A percentile compares a stretch with the other conserved stretches of the same genome.
phyloP scores from a whole-genome alignment of 106 monocot species.

The Narthecium ossifragum region DNA sequence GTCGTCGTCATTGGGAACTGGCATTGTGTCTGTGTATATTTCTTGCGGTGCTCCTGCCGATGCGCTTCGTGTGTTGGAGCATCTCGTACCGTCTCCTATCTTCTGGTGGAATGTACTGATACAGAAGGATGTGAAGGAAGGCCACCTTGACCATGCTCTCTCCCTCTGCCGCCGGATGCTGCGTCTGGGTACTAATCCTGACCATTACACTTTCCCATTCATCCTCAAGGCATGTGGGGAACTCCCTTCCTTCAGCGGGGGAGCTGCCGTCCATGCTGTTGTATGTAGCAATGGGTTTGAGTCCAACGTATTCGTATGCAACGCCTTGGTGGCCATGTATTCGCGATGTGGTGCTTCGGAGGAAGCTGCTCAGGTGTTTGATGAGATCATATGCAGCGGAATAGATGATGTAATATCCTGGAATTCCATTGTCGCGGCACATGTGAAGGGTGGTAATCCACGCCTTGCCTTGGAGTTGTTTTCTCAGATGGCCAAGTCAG shows the following conservation, averaged over 20 bases:
- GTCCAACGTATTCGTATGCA: slow-evolving; percentile 77
- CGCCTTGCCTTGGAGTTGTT: slow-evolving; percentile 52
- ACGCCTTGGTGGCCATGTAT: slow-evolving; percentile 70
- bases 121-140: slow-evolving; percentile 27
- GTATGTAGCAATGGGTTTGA: slow-evolving; percentile 45
- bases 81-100: slow-evolving; percentile 27
- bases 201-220: slow-evolving; percentile 71
- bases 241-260: slow-evolving; percentile 42
- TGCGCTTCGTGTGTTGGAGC: slow-evolving; percentile 38
- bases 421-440: slow-evolving; percentile 65
- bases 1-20: slow-evolving; percentile 3
- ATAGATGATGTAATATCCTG: slow-evolving; percentile 73
- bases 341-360: slow-evolving; percentile 39
- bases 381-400: slow-evolving; percentile 46
- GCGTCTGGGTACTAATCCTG: slow-evolving; percentile 34
- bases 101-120: slow-evolving; percentile 68
- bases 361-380: slow-evolving; percentile 49
- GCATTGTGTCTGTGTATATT: slow-evolving; percentile 27
- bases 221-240: slow-evolving; percentile 69
- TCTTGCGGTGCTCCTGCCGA: slow-evolving; percentile 24
- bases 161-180: slow-evolving; percentile 35
- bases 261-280: slow-evolving; percentile 46
- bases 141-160: slow-evolving; percentile 41
- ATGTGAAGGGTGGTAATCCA: slow-evolving; percentile 36
- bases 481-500: slow-evolving; percentile 27